Evolutionary conservation across 768 basidiomycete genomes (phyloP), one percentile per base, ranked within the genome.

Genomic region (Tylopilus cervinicoccineus): DNA sequence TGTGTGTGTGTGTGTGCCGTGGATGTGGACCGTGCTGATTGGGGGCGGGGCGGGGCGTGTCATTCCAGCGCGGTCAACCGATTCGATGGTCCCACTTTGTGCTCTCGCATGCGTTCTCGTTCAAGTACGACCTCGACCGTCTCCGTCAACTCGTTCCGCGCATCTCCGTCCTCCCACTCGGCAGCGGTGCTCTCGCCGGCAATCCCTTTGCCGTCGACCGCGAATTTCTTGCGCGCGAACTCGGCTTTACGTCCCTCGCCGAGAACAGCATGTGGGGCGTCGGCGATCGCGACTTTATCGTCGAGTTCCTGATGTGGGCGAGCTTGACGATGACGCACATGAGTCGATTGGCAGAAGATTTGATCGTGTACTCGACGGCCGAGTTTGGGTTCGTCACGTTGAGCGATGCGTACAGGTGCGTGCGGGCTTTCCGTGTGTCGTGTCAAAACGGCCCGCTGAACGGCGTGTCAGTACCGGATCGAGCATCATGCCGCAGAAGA

Each of bases 401-500:
- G 61, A 93, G 89, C 60, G 96, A 99, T 69, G 96, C 96, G 5
- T 99, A 99, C 70, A 93, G 89, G 94, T 92, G 46, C 45, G 76
- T 63, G 40, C 24, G 34, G 9, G 13, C 8, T 2, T 20, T 20
- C 41, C 14, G 10, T 9, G 19, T 4, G 16, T 45, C 42, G 31
- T 11, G 20, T 27, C n/a, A 6, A 16, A 14, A 11, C n/a, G 22
- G 3, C 4, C n/a, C 5, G 5, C 40, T 42, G 50, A 34, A 48
- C 40, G 17, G 29, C n/a, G 7, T 2, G 9, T 55, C n/a, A 97
- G 93, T 64, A 99, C 96, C 37, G 96, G 96, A 7, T 97, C 94
- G 33, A 97, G 94, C 57, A 97, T 99, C 65, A 99, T 99, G 96
- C 96, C 96, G 6, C 96, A 98, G 65, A 98, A 99, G 74, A 99